Evolutionary conservation across 768 basidiomycete species (phyloP), one percentile per base, ranked within the genome.

Genomic region (Pseudohyphozyma bogoriensis): DNA sequence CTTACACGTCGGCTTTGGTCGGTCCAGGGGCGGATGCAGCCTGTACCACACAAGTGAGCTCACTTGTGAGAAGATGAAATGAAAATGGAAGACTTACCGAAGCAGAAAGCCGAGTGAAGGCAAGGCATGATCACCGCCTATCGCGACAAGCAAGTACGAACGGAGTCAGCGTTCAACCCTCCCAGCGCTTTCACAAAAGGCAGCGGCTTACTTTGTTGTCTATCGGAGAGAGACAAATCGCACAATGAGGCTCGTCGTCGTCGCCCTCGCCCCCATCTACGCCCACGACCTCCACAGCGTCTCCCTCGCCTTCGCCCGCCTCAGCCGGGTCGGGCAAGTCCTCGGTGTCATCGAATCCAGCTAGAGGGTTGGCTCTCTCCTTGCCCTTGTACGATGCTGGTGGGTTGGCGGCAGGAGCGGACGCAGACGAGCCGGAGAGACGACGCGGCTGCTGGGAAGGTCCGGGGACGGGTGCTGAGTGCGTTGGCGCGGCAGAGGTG

Each of bases 91-190:
- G 37, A 37, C 37, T 37, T 10, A 37, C 37, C 49, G 31, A 50
- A 66, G 61, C 65, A 66, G 65, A 66, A 66, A 40, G 59, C 58
- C 10, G 58, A 55, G 31, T 66, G 65, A 1, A 40, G 39, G 37
- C 52, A 53, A 11, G 36, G 37, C 28, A 26, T 29, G 37, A 53
- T 40, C 37, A 37, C 18, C 15, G 52, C 26, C 52, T 53, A 39
- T 13, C 16, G n/a, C n/a, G n/a, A n/a, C n/a, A n/a, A n/a, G n/a
- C n/a, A n/a, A n/a, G n/a, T n/a, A n/a, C n/a, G 13, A 29, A 20
- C 13, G 8, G 8, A 2, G 28, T 50, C 22, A 31, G 49, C 31
- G 24, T 37, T 37, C 37, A 37, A 10, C 10, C 11, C 11, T 46
- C 45, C 45, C 28, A 7, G 9, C 2, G 7, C 22, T n/a, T 7